A percentile compares a stretch with the other conserved stretches of the same genome.
Conservation (phyloP, 202 grass and related monocot species). For the Brachypodium distachyon region DNA sequence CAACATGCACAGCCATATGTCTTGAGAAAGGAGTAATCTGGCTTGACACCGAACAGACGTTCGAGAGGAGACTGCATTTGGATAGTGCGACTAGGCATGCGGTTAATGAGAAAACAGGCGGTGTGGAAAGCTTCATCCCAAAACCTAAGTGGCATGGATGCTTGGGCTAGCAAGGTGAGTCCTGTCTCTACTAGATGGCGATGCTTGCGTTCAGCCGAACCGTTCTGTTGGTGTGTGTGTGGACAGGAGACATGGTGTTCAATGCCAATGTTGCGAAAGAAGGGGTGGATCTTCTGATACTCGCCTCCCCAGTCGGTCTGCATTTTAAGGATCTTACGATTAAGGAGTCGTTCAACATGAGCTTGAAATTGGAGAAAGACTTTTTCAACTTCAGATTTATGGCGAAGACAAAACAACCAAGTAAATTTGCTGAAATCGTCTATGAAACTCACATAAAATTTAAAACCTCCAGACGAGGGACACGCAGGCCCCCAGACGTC, state of each 20-base stretch:
- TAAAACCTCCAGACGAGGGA: not conserved
- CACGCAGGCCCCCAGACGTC: not conserved
- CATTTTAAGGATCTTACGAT: not conserved
- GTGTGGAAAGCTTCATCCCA: not conserved
- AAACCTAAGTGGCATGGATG: not conserved
- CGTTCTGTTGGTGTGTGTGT: not conserved
- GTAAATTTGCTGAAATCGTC: not conserved
- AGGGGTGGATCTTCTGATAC: not conserved
- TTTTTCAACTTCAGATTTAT: not conserved
- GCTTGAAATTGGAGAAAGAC: not conserved
- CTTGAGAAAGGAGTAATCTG: not conserved
- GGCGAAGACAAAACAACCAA: not conserved
- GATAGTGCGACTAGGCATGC: not conserved
- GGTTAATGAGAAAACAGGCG: not conserved
- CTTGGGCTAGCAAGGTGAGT: not conserved
- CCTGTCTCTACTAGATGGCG: not conserved
- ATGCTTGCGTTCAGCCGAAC: not conserved
- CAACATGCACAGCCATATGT: not conserved
- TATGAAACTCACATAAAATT: not conserved
- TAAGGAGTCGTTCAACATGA: not conserved
- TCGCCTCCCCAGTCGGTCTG: not conserved
- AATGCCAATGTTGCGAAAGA: not conserved
- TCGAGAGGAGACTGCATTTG: not conserved
- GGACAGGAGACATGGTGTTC: not conserved
- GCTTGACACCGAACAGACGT: not conserved